Base-by-base conservation (phyloP, 2,329 filamentous ascomycete species). In the Xylaria sp. region DNA sequence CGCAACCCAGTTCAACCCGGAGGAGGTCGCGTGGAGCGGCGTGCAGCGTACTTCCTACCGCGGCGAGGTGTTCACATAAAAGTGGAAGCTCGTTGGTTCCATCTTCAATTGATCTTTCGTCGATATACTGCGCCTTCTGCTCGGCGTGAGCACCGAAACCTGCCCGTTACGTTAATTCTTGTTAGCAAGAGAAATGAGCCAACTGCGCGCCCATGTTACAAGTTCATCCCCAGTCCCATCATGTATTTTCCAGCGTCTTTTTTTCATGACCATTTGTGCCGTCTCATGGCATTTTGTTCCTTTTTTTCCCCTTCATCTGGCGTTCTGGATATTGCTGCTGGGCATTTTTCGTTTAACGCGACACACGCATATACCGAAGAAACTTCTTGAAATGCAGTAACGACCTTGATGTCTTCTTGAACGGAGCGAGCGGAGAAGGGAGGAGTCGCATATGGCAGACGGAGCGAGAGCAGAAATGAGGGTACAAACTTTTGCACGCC, bases 361-460 rank as follows among this genome's bases (percentile, higher is more conserved):
- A 54, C 52, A 59, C 54, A 49, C 50, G 51, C 52, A 57, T 37
- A 57, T 49, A 56, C 39, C 57, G 53, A 53, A 58, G 54, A 62
- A 64, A 59, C 19, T 58, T 53, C 19, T 59, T 52, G 60, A 63
- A 48, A 65, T 64, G 57, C 65, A 67, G 65, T 66, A 65, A 67
- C 65, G 65, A 66, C 47, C n/a, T 60, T 65, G 59, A 67, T 62
- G 63, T 63, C 51, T 56, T 60, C 50, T 43, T 50, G 29, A 47
- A 40, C 37, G 38, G 39, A 41, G 54, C 54, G 24, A 52, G 43
- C 47, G 54, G 39, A 48, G 51, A 52, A 54, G 44, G 39, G 39
- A 44, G n/a, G n/a, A n/a, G n/a, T n/a, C n/a, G n/a, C n/a, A n/a
- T n/a, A 34, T 34, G 29, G 29, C 29, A 13, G 5, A 11, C 9